These are phyloP conservation scores for Pestalotiopsis fici DNA, from an alignment of 2,329 filamentous ascomycete genomes.

Conservation along the genomic window DNA sequence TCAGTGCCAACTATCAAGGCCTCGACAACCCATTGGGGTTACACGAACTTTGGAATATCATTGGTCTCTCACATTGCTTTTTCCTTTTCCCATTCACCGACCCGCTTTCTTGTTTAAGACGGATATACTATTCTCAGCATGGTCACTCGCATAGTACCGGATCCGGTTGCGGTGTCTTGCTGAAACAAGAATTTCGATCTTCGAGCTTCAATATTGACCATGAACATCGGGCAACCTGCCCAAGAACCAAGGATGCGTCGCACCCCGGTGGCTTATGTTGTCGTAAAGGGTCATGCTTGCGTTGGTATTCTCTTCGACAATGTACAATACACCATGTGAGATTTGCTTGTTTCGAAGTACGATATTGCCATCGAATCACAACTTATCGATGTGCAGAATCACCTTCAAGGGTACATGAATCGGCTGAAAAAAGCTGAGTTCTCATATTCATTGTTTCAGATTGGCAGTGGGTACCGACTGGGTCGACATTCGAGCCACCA, in stretches of 20 bases:
- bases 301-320: background rate
- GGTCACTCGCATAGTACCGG: too few relatives aligned
- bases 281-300: background rate
- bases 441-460: background rate
- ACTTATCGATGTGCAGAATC: background rate
- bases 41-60: too few relatives aligned
- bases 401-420: background rate
- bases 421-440: background rate
- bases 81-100: too few relatives aligned
- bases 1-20: too few relatives aligned
- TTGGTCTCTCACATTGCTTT: too few relatives aligned
- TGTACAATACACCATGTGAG: background rate
- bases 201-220: background rate
- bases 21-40: too few relatives aligned
- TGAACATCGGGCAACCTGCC: background rate
- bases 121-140: too few relatives aligned
- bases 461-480: background rate
- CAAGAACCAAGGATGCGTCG: background rate
- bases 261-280: background rate
- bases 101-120: too few relatives aligned
- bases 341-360: background rate
- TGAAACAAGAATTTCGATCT: background rate
- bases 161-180: background rate
- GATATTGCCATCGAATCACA: background rate
- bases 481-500: background rate